These are phyloP conservation scores for Vitis cinerea DNA, from an alignment of 164 flowering plant genomes.

Conservation along the genomic window DNA sequence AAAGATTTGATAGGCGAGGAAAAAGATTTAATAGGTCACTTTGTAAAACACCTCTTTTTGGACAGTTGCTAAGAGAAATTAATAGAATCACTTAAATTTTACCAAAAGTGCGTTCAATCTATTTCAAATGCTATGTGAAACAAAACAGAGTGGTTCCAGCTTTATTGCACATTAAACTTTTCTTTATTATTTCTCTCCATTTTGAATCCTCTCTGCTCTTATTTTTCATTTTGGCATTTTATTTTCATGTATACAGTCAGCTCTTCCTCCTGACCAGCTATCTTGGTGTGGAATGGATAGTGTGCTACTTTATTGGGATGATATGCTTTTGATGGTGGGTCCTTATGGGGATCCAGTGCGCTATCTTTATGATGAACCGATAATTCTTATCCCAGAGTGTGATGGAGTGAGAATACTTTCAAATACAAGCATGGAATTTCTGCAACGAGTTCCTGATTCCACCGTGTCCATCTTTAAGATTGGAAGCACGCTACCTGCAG, in stretches of 20 bases:
- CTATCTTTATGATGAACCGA: constrained; percentile 88
- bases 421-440: constrained; percentile 85
- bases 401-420: constrained; percentile 97
- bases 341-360: constrained; percentile 79
- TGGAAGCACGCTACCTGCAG: constrained; percentile 92
- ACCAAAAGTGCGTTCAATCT: too few species aligned
- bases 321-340: constrained; percentile 91
- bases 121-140: neutral
- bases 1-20: too few species aligned
- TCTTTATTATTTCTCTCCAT: neutral
- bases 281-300: constrained; percentile 98
- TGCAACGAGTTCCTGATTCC: constrained; percentile 93
- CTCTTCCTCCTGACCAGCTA: constrained; percentile 91
- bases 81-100: too few species aligned
- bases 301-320: constrained; percentile 94
- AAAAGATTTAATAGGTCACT: too few species aligned
- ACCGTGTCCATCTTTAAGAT: constrained; percentile 88
- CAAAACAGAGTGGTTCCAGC: neutral
- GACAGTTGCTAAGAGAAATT: too few species aligned
- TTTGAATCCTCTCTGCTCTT: neutral
- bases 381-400: constrained; percentile 86
- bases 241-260: constrained; percentile 49
- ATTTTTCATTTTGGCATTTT: constrained; percentile 1
- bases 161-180: neutral
- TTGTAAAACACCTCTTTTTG: too few species aligned